Base-by-base conservation (phyloP, 345 rosid species). In the Moringa oleifera region DNA sequence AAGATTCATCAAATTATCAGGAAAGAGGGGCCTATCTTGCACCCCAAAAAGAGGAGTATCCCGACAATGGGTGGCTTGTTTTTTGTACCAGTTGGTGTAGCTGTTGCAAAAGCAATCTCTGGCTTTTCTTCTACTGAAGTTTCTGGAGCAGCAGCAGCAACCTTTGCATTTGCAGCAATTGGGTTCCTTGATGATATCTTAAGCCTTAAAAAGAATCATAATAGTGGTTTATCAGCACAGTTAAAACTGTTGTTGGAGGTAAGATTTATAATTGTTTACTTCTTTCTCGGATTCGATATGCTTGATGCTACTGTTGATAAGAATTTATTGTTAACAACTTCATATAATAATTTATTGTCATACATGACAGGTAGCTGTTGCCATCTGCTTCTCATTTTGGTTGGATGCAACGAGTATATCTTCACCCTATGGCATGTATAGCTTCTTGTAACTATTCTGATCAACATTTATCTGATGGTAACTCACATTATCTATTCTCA, bases 361-460 rank as follows among this genome's bases (percentile, higher is more conserved):
- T 61, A 18, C 19, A 20, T 81, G 53, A 9, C 87, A 93, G 98
- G 84, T 76, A 69, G 82, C 77, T 18, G 83, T 85, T 41, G 97
- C 91, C 63, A 79, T 73, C 23, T 76, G 74, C 69, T 93, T 93
- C 70, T 75, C 94, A 28, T 73, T 85, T 72, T 90, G 98, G 98
- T 79, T 93, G 94, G 80, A 83, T 67, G 20, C 71, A 24, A 51
- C 90, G 46, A 75, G 49, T 54, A 71, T 93, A 62, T 70, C 94
- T 24, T 81, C 97, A 65, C 98, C 96, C 36, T 93, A 93, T 85
- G 85, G 94, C 97, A 93, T 93, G 97, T 88, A 93, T 84, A 93
- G 80, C 83, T 83, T 90, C 97, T 84, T 89, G 80, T 79, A 75
- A 81, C 96, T 87, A 81, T 70, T 82, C 73, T 83, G 81, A 77